Evolutionary conservation across 1,284 basidiomycete species (phyloP), one percentile per base, ranked within the genome.

Genomic region (Amylostereum areolatum): DNA sequence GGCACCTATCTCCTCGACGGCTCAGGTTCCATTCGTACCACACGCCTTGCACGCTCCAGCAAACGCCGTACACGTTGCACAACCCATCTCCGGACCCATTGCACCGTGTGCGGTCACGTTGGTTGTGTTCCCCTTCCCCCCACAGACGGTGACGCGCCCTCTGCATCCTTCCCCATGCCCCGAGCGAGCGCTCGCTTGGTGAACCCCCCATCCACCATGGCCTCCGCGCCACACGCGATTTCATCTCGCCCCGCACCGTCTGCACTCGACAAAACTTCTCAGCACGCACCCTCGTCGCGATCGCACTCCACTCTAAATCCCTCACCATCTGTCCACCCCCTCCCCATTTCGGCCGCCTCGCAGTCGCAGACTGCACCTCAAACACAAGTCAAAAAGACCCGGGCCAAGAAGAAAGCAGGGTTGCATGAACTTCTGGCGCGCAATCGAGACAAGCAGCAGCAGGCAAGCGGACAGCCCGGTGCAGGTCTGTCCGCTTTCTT

Each of bases 341-440:
- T 32, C 18, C 24, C 41, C 2, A n/a, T 39, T 29, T 6, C n/a
- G 30, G 25, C 44, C 27, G 18, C 24, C 24, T 30, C 46, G 27
- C 44, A 36, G n/a, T 5, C 52, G 9, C 49, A 18, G 18, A 18
- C 18, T 18, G 18, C 18, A 18, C 18, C 18, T 18, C 18, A 18
- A 40, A 5, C 45, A 31, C 12, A 32, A 48, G 30, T 9, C 52
- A n/a, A 57, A 44, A 66, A 63, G 50, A 45, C 62, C 6, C 67
- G 71, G 27, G 56, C 65, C 12, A 71, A 77, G 50, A 77, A 76
- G 59, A 74, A 72, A 52, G 57, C 68, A 0, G 73, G 73, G 6
- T 60, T 89, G 42, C 83, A 80, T 60, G 73, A 77, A 37, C 74
- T 89, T 68, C 67, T 89, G 35, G 73, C 73, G 33, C 75, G 75